Percentiles rank a stretch among this genome's conserved stretches.
Evolutionary conservation across 495 filamentous ascomycete genomes (phyloP).

Genomic region (Neurospora discreta): DNA sequence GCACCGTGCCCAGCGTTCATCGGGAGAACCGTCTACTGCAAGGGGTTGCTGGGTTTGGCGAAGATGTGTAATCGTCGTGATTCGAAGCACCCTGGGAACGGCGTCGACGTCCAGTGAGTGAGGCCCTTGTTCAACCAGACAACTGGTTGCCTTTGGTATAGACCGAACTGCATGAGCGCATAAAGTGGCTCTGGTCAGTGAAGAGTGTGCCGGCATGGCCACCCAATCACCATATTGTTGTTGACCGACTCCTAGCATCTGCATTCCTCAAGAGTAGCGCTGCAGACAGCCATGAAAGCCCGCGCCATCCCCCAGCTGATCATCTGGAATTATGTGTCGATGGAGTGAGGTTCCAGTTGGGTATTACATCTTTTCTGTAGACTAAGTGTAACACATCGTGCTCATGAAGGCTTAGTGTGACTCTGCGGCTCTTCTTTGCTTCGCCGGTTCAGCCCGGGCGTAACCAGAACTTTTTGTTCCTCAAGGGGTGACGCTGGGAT

Average conservation of each 20-base stretch:
- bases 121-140: neutral
- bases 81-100: neutral
- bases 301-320: neutral
- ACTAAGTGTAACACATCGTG: neutral
- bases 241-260: neutral
- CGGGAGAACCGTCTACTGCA: neutral
- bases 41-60: neutral
- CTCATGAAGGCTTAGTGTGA: neutral
- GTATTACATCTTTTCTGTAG: neutral
- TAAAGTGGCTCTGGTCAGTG: neutral
- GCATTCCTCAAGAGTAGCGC: neutral
- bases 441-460: neutral
- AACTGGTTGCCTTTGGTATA: neutral
- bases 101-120: neutral
- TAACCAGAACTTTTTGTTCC: neutral
- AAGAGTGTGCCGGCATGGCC: neutral
- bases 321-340: neutral
- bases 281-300: neutral
- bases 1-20: neutral
- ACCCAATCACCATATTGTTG: neutral
- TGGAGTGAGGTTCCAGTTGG: neutral
- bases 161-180: neutral
- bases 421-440: neutral
- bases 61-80: neutral
- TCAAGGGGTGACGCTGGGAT: neutral